phyloP scores from a whole-genome alignment of 2,329 filamentous ascomycete species.

The Ophidiomyces ophidiicola region DNA sequence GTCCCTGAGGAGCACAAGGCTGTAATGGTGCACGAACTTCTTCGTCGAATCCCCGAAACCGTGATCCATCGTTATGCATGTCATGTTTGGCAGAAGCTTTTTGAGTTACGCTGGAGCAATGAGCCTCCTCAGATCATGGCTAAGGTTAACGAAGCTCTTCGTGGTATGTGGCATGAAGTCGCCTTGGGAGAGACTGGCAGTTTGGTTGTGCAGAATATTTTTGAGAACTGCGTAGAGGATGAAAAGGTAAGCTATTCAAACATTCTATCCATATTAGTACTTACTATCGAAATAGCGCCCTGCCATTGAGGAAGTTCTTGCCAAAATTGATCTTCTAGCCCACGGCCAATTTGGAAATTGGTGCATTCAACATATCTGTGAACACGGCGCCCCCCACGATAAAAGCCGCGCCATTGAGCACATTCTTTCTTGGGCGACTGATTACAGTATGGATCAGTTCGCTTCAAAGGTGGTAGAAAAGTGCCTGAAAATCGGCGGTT shows the following conservation, averaged over 20 bases:
- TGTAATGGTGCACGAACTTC: slow-evolving; percentile 94
- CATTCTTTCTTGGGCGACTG: slow-evolving; percentile 80
- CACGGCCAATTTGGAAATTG: slow-evolving; percentile 98
- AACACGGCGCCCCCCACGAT: slow-evolving; percentile 83
- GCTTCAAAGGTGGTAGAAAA: slow-evolving; percentile 99
- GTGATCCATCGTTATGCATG: slow-evolving; percentile 98
- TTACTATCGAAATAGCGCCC: slow-evolving; percentile 53
- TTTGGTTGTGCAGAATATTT: slow-evolving; percentile 97
- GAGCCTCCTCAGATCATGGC: slow-evolving; percentile 97
- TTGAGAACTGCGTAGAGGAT: slow-evolving; percentile 96
- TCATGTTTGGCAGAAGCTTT: slow-evolving; percentile 98
- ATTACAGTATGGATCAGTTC: slow-evolving; percentile 98
- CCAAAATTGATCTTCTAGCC: slow-evolving; percentile 89
- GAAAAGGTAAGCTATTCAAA: slow-evolving; percentile 58
- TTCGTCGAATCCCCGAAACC: slow-evolving; percentile 90
- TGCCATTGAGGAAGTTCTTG: slow-evolving; percentile 90
- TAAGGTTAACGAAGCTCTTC: slow-evolving; percentile 88
- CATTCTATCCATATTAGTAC: slow-evolving; percentile 3
- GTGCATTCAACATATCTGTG: slow-evolving; percentile 99
- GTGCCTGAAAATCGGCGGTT: slow-evolving; percentile 88
- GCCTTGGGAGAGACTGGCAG: slow-evolving; percentile 94
- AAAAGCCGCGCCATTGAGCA: slow-evolving; percentile 90
- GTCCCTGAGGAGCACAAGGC: slow-evolving; percentile 97
- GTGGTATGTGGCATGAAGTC: slow-evolving; percentile 98
- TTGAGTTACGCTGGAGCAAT: slow-evolving; percentile 90